phyloP scores from a whole-genome alignment of 305 asterid genomes.

The Fraxinus latifolia region DNA sequence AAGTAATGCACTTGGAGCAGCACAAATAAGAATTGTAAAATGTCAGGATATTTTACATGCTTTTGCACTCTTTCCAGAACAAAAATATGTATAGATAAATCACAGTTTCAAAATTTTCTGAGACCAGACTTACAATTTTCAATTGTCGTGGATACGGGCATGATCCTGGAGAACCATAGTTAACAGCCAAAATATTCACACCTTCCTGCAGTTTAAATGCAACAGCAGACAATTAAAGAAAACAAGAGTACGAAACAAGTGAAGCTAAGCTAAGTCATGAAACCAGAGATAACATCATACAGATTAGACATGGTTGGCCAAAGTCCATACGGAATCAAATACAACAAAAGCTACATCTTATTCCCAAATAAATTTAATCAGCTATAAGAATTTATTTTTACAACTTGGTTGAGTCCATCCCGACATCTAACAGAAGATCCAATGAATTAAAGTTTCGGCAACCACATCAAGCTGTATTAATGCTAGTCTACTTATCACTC shows the following conservation, averaged over 20 bases:
- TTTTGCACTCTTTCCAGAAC: background rate
- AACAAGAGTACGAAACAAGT: background rate
- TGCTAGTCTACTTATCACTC: background rate
- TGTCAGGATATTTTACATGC: background rate
- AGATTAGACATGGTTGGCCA: background rate
- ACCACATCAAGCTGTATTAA: background rate
- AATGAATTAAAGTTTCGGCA: background rate
- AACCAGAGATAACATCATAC: background rate
- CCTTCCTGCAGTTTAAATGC: constrained; percentile 58
- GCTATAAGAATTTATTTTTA: background rate
- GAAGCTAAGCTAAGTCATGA: background rate
- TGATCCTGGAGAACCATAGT: constrained; percentile 84
- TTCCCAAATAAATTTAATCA: background rate
- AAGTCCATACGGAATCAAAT: background rate
- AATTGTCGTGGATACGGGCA: constrained; percentile 76
- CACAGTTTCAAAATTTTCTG: background rate
- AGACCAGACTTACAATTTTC: constrained; percentile 58
- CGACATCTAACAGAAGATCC: background rate
- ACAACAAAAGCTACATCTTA: background rate
- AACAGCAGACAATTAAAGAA: constrained; percentile 13
- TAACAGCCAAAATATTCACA: constrained; percentile 77
- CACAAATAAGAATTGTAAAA: background rate
- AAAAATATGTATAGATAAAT: background rate
- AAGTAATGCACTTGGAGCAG: background rate
- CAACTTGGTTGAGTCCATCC: background rate